phyloP scores from a whole-genome alignment of 257 asterid species.

The Henckelia pumila region DNA sequence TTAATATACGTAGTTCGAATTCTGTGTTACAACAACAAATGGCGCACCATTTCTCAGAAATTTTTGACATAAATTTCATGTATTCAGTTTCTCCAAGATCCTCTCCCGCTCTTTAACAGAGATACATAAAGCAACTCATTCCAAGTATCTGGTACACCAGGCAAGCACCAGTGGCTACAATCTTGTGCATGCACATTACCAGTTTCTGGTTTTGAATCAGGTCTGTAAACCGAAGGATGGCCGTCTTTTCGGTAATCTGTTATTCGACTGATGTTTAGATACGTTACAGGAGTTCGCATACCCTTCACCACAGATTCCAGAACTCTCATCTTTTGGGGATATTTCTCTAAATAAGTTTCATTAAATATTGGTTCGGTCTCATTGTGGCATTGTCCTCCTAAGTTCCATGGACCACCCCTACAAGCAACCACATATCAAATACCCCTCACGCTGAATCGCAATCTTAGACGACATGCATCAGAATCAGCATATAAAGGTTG shows the following conservation, averaged over 20 bases:
- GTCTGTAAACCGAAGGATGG: constrained; percentile 84
- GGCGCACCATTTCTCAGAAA: not conserved
- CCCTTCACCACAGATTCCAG: constrained; percentile 57
- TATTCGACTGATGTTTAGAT: constrained; percentile 73
- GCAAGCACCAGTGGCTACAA: constrained; percentile 98
- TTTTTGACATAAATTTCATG: constrained; percentile 11
- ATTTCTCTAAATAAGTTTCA: constrained; percentile 49
- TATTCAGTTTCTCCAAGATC: constrained; percentile 45
- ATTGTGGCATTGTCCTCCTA: constrained; percentile 81
- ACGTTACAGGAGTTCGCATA: constrained; percentile 59
- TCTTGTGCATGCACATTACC: constrained; percentile 58
- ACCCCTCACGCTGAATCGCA: not conserved
- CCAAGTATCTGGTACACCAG: constrained; percentile 97
- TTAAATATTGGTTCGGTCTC: constrained; percentile 75
- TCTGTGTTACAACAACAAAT: constrained; percentile 11
- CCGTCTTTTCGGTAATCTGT: constrained; percentile 83
- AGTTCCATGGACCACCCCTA: constrained; percentile 97
- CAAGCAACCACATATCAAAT: constrained; percentile 22
- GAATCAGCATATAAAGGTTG: not conserved
- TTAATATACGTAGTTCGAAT: constrained; percentile 3
- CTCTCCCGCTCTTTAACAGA: constrained; percentile 50
- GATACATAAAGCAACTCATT: constrained; percentile 79
- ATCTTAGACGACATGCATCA: not conserved
- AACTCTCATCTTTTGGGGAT: constrained; percentile 77
- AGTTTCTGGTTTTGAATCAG: constrained; percentile 39